Evolutionary conservation across 2,329 filamentous ascomycete genomes (phyloP).

Genomic region (Pyrenochaeta sp.): DNA sequence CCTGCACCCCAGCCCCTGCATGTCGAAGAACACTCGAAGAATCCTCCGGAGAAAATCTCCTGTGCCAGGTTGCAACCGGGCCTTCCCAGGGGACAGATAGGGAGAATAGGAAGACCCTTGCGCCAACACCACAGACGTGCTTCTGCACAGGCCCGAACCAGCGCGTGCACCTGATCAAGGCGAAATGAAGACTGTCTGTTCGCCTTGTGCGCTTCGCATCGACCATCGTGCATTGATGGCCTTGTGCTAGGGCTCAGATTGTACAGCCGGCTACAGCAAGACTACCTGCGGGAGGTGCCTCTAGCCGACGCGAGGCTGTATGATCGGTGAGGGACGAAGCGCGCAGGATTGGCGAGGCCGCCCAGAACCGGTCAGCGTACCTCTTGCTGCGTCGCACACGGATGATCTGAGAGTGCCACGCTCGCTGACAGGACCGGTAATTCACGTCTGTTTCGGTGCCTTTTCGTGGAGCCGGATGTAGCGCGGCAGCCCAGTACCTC

Average conservation of each 20-base stretch:
- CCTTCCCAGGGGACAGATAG: conserved; percentile 1
- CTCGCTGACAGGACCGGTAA: too few species aligned
- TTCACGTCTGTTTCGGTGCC: too few species aligned
- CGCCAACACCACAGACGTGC: conserved; percentile 8
- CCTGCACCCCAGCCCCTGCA: conserved; percentile 3
- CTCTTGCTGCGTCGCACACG: too few species aligned
- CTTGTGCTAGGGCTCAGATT: not conserved
- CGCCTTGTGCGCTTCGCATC: conserved; percentile 5
- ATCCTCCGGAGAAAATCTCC: conserved; percentile 8
- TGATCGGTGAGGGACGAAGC: conserved; percentile 17
- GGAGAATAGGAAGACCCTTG: not conserved
- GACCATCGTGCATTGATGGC: conserved; percentile 4
- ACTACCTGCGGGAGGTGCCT: conserved; percentile 22
- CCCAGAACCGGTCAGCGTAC: not conserved
- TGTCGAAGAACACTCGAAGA: not conserved
- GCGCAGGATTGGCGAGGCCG: not conserved
- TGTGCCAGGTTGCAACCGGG: not conserved
- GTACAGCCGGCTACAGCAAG: conserved; percentile 12
- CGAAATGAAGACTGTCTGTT: too few species aligned
- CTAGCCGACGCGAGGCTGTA: conserved; percentile 18
- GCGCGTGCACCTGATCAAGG: not conserved
- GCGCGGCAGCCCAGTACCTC: too few species aligned
- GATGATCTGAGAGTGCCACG: too few species aligned
- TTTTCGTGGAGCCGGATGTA: too few species aligned
- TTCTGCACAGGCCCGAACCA: not conserved